Conservation (phyloP, 495 filamentous ascomycete genomes). For the Penicilliopsis zonata region DNA sequence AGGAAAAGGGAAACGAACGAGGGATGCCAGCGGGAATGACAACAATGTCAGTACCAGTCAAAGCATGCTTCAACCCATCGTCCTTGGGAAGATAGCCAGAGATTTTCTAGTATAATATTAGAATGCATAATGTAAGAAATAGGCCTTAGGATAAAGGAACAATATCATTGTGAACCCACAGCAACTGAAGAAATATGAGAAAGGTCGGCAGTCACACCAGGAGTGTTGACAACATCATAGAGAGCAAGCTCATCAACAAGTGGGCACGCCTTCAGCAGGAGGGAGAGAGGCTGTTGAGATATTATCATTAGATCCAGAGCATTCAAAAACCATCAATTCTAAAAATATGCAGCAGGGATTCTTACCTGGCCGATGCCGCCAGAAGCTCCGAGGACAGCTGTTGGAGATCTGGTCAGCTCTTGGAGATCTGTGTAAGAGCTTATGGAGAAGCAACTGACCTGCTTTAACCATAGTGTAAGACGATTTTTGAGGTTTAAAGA, state of each 20-base stretch:
- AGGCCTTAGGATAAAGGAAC: not conserved
- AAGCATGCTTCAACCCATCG: constrained; percentile 75
- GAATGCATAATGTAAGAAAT: constrained; percentile 8
- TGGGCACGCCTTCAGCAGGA: constrained; percentile 79
- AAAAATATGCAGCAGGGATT: not conserved
- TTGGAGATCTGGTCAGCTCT: constrained; percentile 15
- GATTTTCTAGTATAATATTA: constrained; percentile 55
- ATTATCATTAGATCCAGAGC: constrained; percentile 4
- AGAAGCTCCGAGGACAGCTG: constrained; percentile 90
- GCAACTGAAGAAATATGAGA: constrained; percentile 93
- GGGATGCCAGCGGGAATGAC: constrained; percentile 97
- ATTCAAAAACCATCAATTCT: not conserved
- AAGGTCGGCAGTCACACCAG: constrained; percentile 87
- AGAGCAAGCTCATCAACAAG: constrained; percentile 83
- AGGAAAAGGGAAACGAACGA: constrained; percentile 48
- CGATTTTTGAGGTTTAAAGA: too few species aligned
- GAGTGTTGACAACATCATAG: constrained; percentile 98
- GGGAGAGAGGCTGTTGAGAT: constrained; percentile 70
- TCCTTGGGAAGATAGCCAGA: constrained; percentile 81
- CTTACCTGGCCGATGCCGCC: constrained; percentile 96
- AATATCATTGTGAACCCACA: constrained; percentile 41
- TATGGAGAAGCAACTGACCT: constrained; percentile 51
- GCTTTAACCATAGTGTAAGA: constrained; percentile 72
- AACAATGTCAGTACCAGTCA: constrained; percentile 87
- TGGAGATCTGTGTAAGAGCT: not conserved